These are phyloP conservation scores for Fraxinus cuspidata DNA, from an alignment of 257 asterid species.

Conservation along the genomic window DNA sequence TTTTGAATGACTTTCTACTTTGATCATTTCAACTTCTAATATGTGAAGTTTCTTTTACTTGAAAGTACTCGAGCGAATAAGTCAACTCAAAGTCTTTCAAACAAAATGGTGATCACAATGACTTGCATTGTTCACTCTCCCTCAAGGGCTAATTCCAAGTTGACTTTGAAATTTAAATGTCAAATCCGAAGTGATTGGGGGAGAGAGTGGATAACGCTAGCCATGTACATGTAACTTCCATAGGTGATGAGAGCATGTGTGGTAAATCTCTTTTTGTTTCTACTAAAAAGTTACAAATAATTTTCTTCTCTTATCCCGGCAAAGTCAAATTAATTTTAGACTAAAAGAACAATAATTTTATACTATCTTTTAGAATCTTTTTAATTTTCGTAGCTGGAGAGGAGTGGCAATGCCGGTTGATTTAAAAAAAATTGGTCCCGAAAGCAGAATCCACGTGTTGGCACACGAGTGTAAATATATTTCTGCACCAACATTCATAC, in stretches of 20 bases:
- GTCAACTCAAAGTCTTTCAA: neutral
- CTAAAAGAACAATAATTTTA: neutral
- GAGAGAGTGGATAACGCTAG: constrained; percentile 24
- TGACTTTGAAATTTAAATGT: neutral
- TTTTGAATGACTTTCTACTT: no score
- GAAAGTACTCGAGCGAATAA: no score
- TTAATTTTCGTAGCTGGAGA: neutral
- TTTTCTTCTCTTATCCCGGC: no score
- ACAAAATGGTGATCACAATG: no score
- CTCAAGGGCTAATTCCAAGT: constrained; percentile 30
- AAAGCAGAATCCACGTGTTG: constrained; percentile 12
- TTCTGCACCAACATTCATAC: constrained; percentile 17
- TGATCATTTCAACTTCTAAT: no score
- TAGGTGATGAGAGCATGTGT: no score
- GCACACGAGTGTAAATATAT: constrained; percentile 24
- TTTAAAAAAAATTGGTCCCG: neutral
- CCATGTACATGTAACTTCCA: constrained; percentile 1
- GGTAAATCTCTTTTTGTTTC: no score
- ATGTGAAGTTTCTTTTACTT: neutral
- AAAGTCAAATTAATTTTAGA: neutral
- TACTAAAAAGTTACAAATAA: no score
- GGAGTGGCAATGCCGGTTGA: constrained; percentile 6
- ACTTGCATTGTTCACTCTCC: constrained; percentile 23
- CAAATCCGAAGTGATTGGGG: constrained; percentile 16
- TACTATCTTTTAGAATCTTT: neutral